Conservation (phyloP, 306 rosid species). For the Cicer pinnatifidum region DNA sequence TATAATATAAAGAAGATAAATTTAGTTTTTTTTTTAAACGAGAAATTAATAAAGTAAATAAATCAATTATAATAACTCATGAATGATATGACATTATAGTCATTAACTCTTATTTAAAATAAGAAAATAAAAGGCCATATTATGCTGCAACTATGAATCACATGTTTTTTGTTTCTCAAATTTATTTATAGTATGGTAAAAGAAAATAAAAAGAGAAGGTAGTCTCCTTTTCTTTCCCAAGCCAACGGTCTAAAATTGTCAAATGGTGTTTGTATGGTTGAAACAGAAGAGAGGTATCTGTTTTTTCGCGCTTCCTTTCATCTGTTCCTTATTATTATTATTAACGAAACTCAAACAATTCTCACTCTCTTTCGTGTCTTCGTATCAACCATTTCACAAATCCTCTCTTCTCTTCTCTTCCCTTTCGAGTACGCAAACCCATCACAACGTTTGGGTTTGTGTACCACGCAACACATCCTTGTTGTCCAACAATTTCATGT, state of each 20-base stretch:
- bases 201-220: background rate
- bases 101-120: no score
- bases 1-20: no score
- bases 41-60: no score
- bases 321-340: constrained; percentile 3
- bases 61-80: no score
- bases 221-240: background rate
- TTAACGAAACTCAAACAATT: constrained; percentile 2
- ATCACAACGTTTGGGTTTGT: constrained; percentile 49
- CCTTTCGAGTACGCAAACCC: constrained; percentile 42
- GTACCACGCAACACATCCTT: constrained; percentile 26
- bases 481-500: constrained; percentile 29
- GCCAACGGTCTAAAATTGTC: constrained; percentile 27
- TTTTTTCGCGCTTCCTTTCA: constrained; percentile 44
- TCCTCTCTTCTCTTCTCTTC: constrained; percentile 18
- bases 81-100: no score
- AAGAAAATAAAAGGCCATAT: no score
- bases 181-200: background rate
- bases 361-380: constrained; percentile 27
- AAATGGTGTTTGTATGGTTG: constrained; percentile 38
- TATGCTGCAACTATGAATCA: background rate
- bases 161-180: background rate
- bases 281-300: constrained; percentile 8
- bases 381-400: constrained; percentile 15
- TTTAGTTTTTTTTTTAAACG: no score